Evolutionary conservation across 1,139 yeast genomes (phyloP).

Genomic region (Yamadazyma buinensis): DNA sequence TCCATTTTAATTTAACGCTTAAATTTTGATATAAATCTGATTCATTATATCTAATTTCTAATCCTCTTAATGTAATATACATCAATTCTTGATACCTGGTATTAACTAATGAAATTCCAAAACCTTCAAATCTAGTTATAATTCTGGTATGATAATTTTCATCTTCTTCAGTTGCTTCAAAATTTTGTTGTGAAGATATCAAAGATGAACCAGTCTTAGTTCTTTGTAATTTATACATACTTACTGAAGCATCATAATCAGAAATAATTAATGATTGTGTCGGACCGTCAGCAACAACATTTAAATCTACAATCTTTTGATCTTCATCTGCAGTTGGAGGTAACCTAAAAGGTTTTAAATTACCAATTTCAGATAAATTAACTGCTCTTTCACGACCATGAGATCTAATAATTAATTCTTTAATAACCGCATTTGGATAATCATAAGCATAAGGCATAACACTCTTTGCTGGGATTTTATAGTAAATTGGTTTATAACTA

Average conservation of each 20-base stretch:
- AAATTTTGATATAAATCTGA: constrained; percentile 81
- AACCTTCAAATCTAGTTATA: constrained; percentile 71
- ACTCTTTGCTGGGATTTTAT: constrained; percentile 80
- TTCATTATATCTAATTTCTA: constrained; percentile 77
- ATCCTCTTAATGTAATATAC: constrained; percentile 74
- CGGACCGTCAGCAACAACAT: constrained; percentile 96
- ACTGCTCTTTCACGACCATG: constrained; percentile 75
- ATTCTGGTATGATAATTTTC: constrained; percentile 64
- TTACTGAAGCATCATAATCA: constrained; percentile 72
- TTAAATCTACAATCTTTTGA: constrained; percentile 68
- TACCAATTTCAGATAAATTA: constrained; percentile 90
- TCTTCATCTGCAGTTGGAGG: constrained; percentile 46
- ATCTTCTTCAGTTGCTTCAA: constrained; percentile 65
- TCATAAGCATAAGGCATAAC: constrained; percentile 99
- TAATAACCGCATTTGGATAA: constrained; percentile 84
- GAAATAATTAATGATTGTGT: constrained; percentile 84
- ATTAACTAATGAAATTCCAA: constrained; percentile 84
- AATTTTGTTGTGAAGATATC: constrained; percentile 40
- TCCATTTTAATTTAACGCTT: constrained; percentile 84
- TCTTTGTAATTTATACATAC: constrained; percentile 62
- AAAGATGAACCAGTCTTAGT: constrained; percentile 23
- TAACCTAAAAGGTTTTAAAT: constrained; percentile 77
- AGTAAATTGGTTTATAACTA: constrained; percentile 69
- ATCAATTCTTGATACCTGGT: constrained; percentile 71
- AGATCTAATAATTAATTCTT: constrained; percentile 70